Percentiles rank a stretch among this genome's conserved stretches.
Conservation (phyloP, 148 eudicot genomes). For the Silene conica region DNA sequence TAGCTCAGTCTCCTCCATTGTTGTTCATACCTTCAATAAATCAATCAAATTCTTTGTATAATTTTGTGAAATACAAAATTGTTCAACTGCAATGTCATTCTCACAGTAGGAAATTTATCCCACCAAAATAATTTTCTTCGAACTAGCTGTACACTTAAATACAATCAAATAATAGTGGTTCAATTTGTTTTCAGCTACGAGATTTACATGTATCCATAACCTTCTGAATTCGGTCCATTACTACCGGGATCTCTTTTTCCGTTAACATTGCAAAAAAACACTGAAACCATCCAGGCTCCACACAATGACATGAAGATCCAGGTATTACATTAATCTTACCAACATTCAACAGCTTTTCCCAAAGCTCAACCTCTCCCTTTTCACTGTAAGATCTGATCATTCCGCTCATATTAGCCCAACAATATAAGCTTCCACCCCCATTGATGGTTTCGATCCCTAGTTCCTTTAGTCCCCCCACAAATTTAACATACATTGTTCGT, state of each 20-base stretch:
- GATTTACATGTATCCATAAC: constrained; percentile 45
- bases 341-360: constrained; percentile 80
- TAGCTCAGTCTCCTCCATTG: too few relatives aligned
- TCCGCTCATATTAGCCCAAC: constrained; percentile 90
- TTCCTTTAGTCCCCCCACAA: constrained; percentile 50
- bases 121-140: constrained; percentile 12
- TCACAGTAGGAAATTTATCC: constrained; percentile 12
- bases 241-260: constrained; percentile 58
- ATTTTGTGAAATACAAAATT: not conserved
- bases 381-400: constrained; percentile 73
- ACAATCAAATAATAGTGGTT: constrained; percentile 22
- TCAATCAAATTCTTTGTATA: too few relatives aligned
- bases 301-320: constrained; percentile 86
- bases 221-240: constrained; percentile 61
- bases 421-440: constrained; percentile 55
- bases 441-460: constrained; percentile 65
- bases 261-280: constrained; percentile 58
- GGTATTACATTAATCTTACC: constrained; percentile 71
- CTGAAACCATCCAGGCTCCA: constrained; percentile 94
- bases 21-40: too few relatives aligned
- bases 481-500: constrained; percentile 36
- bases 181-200: constrained; percentile 31
- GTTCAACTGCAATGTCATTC: constrained; percentile 10
- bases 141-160: constrained; percentile 30
- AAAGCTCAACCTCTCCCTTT: constrained; percentile 87